Percentiles rank a stretch among this genome's conserved stretches.
Conservation (phyloP, 1,284 basidiomycete species). For the Mycosarcoma maydis region DNA sequence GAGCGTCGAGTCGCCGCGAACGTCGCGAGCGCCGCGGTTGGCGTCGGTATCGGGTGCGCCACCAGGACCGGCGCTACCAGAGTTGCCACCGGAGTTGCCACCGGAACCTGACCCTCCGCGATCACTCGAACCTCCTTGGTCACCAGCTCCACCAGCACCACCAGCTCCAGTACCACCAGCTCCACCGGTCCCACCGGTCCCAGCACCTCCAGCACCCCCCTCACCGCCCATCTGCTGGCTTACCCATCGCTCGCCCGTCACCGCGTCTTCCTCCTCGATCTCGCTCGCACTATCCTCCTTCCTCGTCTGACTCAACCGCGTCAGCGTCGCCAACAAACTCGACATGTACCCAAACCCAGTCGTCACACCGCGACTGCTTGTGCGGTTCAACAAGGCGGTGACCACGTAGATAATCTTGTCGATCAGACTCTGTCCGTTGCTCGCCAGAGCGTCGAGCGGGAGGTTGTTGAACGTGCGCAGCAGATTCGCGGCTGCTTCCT, state of each 20-base stretch:
- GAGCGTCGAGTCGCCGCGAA: background rate
- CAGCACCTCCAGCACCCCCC: background rate
- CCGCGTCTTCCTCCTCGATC: constrained; percentile 5
- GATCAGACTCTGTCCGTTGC: constrained; percentile 46
- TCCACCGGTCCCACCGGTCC: background rate
- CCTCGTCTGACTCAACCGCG: constrained; percentile 28
- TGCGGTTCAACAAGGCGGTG: constrained; percentile 25
- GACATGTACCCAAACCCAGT: constrained; percentile 36
- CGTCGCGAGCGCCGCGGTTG: background rate
- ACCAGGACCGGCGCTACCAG: background rate
- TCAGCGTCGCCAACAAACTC: constrained; percentile 33
- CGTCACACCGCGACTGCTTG: background rate
- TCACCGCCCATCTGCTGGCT: background rate
- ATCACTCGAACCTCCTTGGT: background rate
- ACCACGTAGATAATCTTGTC: constrained; percentile 50
- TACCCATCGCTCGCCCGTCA: constrained; percentile 3
- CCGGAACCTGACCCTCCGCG: too few relatives aligned
- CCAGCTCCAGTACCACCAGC: background rate
- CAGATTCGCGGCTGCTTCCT: constrained; percentile 44
- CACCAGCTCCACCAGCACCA: background rate
- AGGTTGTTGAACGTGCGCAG: constrained; percentile 36
- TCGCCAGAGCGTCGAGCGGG: constrained; percentile 49
- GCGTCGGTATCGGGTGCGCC: background rate
- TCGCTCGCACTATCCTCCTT: constrained; percentile 17
- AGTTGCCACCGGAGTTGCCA: background rate